A percentile compares a stretch with the other conserved stretches of the same genome.
Conservation (phyloP, 73 alveolate species). For the Paramecium biaurelia region DNA sequence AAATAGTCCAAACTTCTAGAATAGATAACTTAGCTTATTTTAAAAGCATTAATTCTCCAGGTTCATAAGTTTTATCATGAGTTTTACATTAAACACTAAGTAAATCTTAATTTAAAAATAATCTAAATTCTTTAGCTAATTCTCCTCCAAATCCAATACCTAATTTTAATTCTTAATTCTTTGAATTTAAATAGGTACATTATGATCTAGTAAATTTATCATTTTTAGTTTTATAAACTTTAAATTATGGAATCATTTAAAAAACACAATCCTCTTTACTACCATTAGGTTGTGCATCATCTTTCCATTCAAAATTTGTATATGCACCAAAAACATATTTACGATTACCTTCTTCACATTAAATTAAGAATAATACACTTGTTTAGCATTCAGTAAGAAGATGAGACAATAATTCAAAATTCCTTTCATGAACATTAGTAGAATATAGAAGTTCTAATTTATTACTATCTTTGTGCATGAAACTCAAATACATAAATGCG, state of each 20-base stretch:
- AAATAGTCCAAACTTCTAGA: neutral
- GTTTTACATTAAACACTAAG: neutral
- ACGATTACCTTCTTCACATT: neutral
- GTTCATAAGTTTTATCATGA: slow-evolving; percentile 29
- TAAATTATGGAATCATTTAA: neutral
- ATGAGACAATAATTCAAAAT: neutral
- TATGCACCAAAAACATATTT: neutral
- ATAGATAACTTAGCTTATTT: neutral
- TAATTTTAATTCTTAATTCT: neutral
- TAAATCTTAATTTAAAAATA: neutral
- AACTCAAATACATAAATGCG: neutral
- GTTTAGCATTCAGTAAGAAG: neutral
- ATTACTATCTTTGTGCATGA: neutral
- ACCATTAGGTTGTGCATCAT: slow-evolving; percentile 35
- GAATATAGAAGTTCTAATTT: slow-evolving; percentile 6
- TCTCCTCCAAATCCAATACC: slow-evolving; percentile 54
- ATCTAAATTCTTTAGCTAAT: slow-evolving; percentile 7
- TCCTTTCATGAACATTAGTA: neutral
- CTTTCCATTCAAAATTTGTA: slow-evolving; percentile 3
- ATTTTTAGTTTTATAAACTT: neutral
- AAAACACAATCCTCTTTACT: slow-evolving; percentile 10
- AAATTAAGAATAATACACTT: neutral
- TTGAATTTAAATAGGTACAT: slow-evolving; percentile 1
- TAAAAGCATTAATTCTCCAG: neutral
- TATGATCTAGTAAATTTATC: slow-evolving; percentile 9